Percentiles rank a stretch among this genome's conserved stretches.
Conservation (phyloP, 257 asterid genomes). For the Nicotiana tabacum region DNA sequence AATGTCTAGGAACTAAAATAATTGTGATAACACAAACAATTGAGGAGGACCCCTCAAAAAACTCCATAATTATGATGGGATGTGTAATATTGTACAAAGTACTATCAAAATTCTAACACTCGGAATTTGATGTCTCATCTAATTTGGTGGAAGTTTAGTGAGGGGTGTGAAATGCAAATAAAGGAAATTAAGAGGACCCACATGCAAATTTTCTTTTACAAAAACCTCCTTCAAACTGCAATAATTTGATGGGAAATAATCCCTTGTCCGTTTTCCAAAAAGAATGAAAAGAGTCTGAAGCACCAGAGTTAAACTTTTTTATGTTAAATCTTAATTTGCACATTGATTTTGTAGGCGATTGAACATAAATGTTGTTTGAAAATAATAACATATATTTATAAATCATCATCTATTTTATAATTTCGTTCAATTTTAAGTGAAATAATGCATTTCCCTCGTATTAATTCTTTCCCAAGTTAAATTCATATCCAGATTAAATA, state of each 20-base stretch:
- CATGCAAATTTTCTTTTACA: slow-evolving; percentile 14
- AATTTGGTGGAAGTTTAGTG: background rate
- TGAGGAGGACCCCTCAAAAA: slow-evolving; percentile 14
- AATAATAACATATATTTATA: too few relatives aligned
- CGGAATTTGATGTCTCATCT: slow-evolving; percentile 38
- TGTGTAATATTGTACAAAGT: slow-evolving; percentile 30
- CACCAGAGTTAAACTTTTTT: background rate
- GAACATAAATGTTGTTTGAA: too few relatives aligned
- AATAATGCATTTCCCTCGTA: too few relatives aligned
- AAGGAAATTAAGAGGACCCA: slow-evolving; percentile 38
- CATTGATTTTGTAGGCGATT: background rate
- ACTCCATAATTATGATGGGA: slow-evolving; percentile 33
- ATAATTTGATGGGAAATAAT: slow-evolving; percentile 34
- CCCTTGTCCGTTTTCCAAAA: background rate
- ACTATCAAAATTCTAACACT: slow-evolving; percentile 33
- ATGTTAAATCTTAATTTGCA: too few relatives aligned
- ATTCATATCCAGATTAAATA: too few relatives aligned
- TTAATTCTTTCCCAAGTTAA: too few relatives aligned
- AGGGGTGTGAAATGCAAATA: background rate
- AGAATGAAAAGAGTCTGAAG: background rate
- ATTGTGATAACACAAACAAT: slow-evolving; percentile 27
- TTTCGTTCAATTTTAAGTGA: background rate
- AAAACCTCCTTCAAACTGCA: slow-evolving; percentile 7
- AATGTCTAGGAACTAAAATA: slow-evolving; percentile 2
- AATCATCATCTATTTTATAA: too few relatives aligned